Conservation (phyloP, 441 rosid species). For the Brassica hybrid region DNA sequence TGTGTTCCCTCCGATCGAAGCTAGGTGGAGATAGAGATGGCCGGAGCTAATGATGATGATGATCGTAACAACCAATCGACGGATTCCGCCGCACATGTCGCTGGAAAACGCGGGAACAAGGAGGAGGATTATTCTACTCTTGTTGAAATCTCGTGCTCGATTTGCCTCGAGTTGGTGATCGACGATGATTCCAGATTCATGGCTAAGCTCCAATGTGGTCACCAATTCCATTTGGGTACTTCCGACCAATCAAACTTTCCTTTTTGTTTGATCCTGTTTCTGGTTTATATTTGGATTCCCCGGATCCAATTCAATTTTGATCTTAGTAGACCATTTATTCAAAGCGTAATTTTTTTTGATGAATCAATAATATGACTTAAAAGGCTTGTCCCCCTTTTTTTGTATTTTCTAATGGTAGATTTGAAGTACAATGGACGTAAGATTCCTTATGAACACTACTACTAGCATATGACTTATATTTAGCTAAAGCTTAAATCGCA, state of each 20-base stretch:
- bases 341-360: no score
- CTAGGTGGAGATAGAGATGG: slow-evolving; percentile 21
- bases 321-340: no score
- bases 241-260: background rate
- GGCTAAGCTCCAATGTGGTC: slow-evolving; percentile 88
- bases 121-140: slow-evolving; percentile 14
- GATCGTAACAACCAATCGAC: background rate
- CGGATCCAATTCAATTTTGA: no score
- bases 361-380: no score
- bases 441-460: no score
- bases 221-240: slow-evolving; percentile 78
- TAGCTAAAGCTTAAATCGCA: no score
- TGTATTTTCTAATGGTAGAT: no score
- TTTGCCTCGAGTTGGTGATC: slow-evolving; percentile 75
- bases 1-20: slow-evolving; percentile 14
- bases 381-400: no score
- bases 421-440: no score
- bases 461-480: no score
- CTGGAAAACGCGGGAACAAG: slow-evolving; percentile 25
- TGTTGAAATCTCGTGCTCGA: slow-evolving; percentile 64
- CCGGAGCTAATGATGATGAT: slow-evolving; percentile 34
- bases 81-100: background rate
- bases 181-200: slow-evolving; percentile 64
- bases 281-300: no score
- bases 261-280: background rate